Evolutionary conservation across 176 grass and related monocot genomes (phyloP).

Genomic region (Musa schizocarpa): DNA sequence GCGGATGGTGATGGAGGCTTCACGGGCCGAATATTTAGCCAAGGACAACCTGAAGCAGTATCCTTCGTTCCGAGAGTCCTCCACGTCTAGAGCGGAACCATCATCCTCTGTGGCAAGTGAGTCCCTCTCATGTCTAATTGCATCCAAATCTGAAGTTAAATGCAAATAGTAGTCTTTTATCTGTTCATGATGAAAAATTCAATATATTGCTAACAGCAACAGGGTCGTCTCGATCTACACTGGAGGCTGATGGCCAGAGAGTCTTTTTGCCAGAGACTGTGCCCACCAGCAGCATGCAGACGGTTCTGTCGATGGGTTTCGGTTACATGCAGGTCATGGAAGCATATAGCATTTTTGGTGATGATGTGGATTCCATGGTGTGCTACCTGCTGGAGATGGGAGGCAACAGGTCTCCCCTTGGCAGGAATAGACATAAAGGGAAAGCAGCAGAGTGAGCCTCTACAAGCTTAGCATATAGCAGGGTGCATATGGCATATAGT

Average conservation of each 20-base stretch:
- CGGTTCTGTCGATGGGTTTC: slow-evolving; percentile 87
- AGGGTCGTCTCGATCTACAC: slow-evolving; percentile 40
- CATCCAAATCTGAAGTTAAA: not conserved
- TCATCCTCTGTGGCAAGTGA: slow-evolving; percentile 78
- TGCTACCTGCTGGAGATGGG: slow-evolving; percentile 87
- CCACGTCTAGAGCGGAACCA: slow-evolving; percentile 78
- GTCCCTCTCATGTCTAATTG: not conserved
- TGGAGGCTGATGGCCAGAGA: slow-evolving; percentile 19
- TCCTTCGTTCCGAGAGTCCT: slow-evolving; percentile 48
- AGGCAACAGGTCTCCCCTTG: slow-evolving; percentile 27
- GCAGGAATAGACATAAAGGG: slow-evolving; percentile 69
- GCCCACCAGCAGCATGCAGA: slow-evolving; percentile 65
- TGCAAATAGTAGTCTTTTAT: too few relatives aligned
- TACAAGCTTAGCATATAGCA: too few relatives aligned
- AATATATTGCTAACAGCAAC: slow-evolving; percentile 33
- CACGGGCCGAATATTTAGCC: slow-evolving; percentile 71
- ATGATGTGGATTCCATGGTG: slow-evolving; percentile 95
- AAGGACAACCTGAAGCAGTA: slow-evolving; percentile 48
- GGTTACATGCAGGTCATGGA: slow-evolving; percentile 87
- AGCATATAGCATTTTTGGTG: slow-evolving; percentile 84
- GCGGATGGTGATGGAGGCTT: slow-evolving; percentile 92
- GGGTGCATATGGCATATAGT: too few relatives aligned
- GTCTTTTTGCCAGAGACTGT: slow-evolving; percentile 42
- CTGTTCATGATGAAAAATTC: not conserved
- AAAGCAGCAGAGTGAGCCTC: slow-evolving; percentile 58